Evolutionary conservation across 352 stramenopile species (phyloP), one percentile per base, ranked within the genome.

Genomic region (Pythium myriotylum): DNA sequence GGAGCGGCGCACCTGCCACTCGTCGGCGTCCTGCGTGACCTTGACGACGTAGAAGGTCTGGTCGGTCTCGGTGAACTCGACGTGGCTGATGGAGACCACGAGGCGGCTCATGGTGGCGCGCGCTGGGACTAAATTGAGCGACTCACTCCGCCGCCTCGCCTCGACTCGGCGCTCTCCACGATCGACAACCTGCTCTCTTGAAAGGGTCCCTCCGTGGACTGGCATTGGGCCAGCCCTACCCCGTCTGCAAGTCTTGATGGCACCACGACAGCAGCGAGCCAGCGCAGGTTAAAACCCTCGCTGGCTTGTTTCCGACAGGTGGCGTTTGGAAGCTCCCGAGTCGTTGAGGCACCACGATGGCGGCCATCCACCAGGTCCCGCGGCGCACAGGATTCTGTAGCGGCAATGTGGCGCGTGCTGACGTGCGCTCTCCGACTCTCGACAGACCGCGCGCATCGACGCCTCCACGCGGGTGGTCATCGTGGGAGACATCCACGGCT

Each of bases 401-500:
- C 53, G 32, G 45, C 48, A 42, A 64, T 51, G 37, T 60, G 39
- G 33, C 51, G 51, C 48, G 20, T 12, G 32, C 49, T 56, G 32
- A 56, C 49, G 49, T 27, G 27, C 16, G 46, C 27, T 40, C 10
- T 60, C 41, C 53, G 53, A 17, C 41, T 52, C 27, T 60, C 40
- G 8, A 7, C 47, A 70, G 55, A 52, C 32, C n/a, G 54, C 57
- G 4, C 17, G 54, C 3, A 39, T 72, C 23, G 46, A 63, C 4
- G 12, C 14, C 5, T 40, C 37, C 17, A 59, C 54, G 13, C 67
- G 84, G 33, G 70, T 97, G 43, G 62, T 98, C 26, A 52, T 98
- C 29, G 79, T 97, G 46, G 91, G 93, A 16, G 93, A 98, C 65
- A 88, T 98, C 19, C 93, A 98, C 66, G 93, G 88, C 27, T 98